A percentile compares a stretch with the other conserved stretches of the same genome.
Conservation (phyloP, 2,329 filamentous ascomycete species). For the Ilyonectria sp. region DNA sequence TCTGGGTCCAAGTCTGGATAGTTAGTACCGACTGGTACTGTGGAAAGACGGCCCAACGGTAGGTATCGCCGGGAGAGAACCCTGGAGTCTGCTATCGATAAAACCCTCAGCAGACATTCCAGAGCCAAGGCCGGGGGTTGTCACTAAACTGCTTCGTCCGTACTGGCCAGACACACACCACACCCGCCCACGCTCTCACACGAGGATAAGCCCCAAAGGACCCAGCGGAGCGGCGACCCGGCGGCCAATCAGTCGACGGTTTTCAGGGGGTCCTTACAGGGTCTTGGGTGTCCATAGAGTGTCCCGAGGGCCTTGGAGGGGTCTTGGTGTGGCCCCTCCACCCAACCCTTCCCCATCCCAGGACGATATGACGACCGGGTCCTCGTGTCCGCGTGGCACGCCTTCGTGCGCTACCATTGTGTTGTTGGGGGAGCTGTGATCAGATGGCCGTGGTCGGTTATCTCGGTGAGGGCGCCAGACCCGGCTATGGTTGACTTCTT, state of each 20-base stretch:
- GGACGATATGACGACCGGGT: slow-evolving; percentile 9
- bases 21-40: not conserved
- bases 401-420: slow-evolving; percentile 21
- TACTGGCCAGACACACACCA: not conserved
- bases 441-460: slow-evolving; percentile 24
- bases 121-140: slow-evolving; percentile 16
- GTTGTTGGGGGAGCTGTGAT: slow-evolving; percentile 16
- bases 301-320: not conserved
- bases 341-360: not conserved
- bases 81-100: not conserved
- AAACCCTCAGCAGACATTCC: slow-evolving; percentile 4
- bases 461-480: slow-evolving; percentile 23
- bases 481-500: slow-evolving; percentile 12
- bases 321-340: slow-evolving; percentile 17
- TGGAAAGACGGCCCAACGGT: not conserved
- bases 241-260: slow-evolving; percentile 20
- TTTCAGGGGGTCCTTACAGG: slow-evolving; percentile 28
- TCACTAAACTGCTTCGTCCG: slow-evolving; percentile 6
- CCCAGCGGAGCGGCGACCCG: slow-evolving; percentile 19
- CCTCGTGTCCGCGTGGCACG: slow-evolving; percentile 31
- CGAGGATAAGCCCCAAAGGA: slow-evolving; percentile 25
- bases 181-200: slow-evolving; percentile 2
- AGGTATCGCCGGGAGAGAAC: not conserved
- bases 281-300: not conserved
- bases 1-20: not conserved